Conservation (phyloP, 108 stramenopile species). For the Skeletonema grethae region DNA sequence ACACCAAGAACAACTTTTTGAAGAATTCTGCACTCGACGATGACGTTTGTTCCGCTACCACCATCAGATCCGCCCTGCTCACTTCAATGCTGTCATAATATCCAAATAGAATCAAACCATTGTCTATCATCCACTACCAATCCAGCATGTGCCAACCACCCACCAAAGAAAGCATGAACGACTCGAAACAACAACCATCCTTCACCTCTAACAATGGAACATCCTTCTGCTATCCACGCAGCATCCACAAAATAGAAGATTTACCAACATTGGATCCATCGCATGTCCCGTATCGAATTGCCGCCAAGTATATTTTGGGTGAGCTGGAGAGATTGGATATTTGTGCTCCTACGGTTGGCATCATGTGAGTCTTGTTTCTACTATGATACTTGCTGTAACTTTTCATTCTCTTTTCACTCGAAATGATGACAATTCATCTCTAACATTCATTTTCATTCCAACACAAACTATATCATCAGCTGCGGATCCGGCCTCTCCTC, state of each 20-base stretch:
- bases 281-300: background rate
- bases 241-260: background rate
- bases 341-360: background rate
- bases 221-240: background rate
- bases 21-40: too few relatives aligned
- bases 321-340: background rate
- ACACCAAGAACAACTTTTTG: too few relatives aligned
- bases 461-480: slow-evolving; percentile 23
- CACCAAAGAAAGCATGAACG: background rate
- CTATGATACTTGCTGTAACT: too few relatives aligned
- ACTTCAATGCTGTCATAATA: too few relatives aligned
- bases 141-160: background rate
- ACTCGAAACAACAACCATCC: background rate
- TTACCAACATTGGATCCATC: background rate
- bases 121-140: too few relatives aligned
- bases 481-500: slow-evolving; percentile 90
- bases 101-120: too few relatives aligned
- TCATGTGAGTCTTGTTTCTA: slow-evolving; percentile 2
- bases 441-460: too few relatives aligned
- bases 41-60: too few relatives aligned
- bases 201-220: background rate
- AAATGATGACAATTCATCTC: too few relatives aligned
- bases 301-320: background rate
- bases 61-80: too few relatives aligned
- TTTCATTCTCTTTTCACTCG: too few relatives aligned